Base-by-base conservation (phyloP, 495 filamentous ascomycete species). In the Coniosporium apollinis region DNA sequence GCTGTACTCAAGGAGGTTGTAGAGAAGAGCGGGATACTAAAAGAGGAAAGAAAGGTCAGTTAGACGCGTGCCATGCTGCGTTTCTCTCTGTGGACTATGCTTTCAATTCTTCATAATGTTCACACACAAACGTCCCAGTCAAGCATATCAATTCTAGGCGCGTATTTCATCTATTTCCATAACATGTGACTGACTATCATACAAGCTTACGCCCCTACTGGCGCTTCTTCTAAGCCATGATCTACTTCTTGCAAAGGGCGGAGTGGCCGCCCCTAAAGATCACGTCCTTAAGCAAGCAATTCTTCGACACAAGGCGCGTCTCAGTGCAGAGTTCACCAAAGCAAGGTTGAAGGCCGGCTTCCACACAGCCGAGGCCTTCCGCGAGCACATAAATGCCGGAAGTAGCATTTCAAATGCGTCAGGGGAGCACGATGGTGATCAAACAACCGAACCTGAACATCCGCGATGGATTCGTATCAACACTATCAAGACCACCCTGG, bases 401-500 rank as follows among this genome's bases (percentile, higher is more conserved):
- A 50, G 7, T 9, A 13, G 13, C 18, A 22, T 5, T 7, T 24
- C 21, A 9, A 29, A 31, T n/a, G 22, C 30, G 3, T n/a, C 33
- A 7, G 22, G 25, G 5, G 13, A 22, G 11, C 14, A 28, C 19
- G 34, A 42, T 11, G 29, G 16, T 16, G 8, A 7, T n/a, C 16
- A 17, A 15, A 33, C 16, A 30, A 28, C 10, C 9, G n/a, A 28
- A 29, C 19, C n/a, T 11, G 9, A 14, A 21, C 62, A 84, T 49
- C 85, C 85, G 1, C 72, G 87, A 31, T 97, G 89, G 89, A 72
- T 91, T 5, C 72, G 89, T 3, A 65, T 96, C 19, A 97, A 96
- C 45, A 71, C 75, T 2, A 54, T 94, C 11, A 77, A 74, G 33
- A 74, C 73, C 8, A 74, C 66, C 0, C 47, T 89, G 2, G 67